These are phyloP conservation scores for Colletotrichum aenigma DNA, from an alignment of 2,329 filamentous ascomycete species.

Conservation along the genomic window DNA sequence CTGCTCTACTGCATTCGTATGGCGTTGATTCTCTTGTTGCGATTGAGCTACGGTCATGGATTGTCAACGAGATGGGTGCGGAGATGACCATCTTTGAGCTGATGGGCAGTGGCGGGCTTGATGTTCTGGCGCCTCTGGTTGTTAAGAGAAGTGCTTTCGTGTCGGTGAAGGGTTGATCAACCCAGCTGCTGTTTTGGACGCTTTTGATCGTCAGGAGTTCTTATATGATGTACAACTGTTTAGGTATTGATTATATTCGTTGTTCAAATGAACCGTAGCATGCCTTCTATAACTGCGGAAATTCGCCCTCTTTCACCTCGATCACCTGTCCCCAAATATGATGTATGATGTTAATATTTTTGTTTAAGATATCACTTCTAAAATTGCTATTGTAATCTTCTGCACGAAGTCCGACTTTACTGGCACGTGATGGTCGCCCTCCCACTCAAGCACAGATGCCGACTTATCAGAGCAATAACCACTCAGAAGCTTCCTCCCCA, in stretches of 20 bases:
- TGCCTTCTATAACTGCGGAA: neutral
- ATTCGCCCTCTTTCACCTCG: neutral
- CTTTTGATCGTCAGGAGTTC: neutral
- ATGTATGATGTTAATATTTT: neutral
- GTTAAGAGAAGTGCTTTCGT: neutral
- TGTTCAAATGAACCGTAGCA: neutral
- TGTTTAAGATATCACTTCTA: neutral
- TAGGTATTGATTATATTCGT: neutral
- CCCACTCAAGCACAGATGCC: neutral
- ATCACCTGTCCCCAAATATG: neutral
- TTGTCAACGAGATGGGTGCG: neutral
- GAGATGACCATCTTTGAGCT: neutral
- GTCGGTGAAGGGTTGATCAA: neutral
- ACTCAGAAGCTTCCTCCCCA: neutral
- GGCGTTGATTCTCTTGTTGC: neutral
- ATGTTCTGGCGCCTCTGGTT: neutral
- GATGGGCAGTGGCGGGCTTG: neutral
- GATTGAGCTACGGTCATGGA: neutral
- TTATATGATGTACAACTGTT: neutral
- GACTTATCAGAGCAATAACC: neutral
- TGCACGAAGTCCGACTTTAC: neutral
- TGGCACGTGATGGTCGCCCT: neutral
- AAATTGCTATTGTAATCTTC: neutral
- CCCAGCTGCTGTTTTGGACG: neutral
- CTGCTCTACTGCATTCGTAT: neutral